Evolutionary conservation across 2,329 filamentous ascomycete genomes (phyloP), one percentile per base, ranked within the genome.

Genomic region (Hypoxylon rubiginosum): DNA sequence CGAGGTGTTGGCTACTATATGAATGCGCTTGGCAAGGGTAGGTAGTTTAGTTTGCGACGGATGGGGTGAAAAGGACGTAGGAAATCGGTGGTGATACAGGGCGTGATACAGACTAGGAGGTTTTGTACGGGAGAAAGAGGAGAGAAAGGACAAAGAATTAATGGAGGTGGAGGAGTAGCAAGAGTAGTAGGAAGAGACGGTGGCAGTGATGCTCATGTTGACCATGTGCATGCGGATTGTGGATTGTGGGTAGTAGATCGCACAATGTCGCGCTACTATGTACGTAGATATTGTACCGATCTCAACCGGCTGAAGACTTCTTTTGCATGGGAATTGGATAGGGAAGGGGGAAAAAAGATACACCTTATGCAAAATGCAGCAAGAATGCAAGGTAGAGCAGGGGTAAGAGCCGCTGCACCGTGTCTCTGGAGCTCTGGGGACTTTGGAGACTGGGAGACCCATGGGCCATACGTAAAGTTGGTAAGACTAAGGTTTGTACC

Each of bases 181-280:
- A n/a, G n/a, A n/a, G n/a, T n/a, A n/a, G n/a, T n/a, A n/a, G 34
- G 24, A 62, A 32, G 41, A 46, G 45, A 43, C 21, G 32, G 59
- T 69, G 63, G 63, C 63, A 61, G 57, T 62, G 60, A 67, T 51
- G 50, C 41, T 67, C 64, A 69, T 67, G 48, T 67, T 64, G 46
- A 28, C 21, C 26, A 48, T 51, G 58, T 62, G 61, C 53, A 36
- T 32, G 55, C 50, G n/a, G 17, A 15, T 39, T 39, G 34, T 39
- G 36, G 36, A 8, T 41, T n/a, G 32, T 28, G 36, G 36, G 43
- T 10, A 64, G 66, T 58, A 60, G 63, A 66, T 69, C 61, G 66
- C 63, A 63, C 61, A 65, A 59, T 65, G 60, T 66, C 62, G 63
- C 62, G 64, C 65, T 64, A 66, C 26, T n/a, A n/a, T n/a, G 26